Evolutionary conservation across 1,284 basidiomycete species (phyloP).

Genomic region (Porogramme epimiltina): DNA sequence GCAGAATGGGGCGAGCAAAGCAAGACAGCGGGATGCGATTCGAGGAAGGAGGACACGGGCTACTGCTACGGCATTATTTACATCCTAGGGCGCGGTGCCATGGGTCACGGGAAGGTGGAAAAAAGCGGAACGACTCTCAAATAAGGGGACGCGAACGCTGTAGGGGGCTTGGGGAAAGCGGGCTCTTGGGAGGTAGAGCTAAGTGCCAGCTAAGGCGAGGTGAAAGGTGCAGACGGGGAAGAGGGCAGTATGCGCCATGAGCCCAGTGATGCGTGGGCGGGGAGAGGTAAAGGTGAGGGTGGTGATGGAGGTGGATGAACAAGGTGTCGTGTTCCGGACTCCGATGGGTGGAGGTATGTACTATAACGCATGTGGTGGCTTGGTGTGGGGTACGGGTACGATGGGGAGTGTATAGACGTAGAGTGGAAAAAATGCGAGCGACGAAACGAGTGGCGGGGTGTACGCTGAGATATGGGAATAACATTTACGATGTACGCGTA

Average conservation of each 20-base stretch:
- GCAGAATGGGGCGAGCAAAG: not conserved
- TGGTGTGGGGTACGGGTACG: not conserved
- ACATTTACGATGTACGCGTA: slow-evolving; percentile 14
- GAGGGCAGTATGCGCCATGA: not conserved
- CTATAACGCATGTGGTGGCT: slow-evolving; percentile 5
- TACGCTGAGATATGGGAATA: slow-evolving; percentile 22
- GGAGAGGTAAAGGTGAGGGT: not conserved
- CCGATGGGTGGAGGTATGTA: slow-evolving; percentile 19
- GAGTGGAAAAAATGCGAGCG: slow-evolving; percentile 7
- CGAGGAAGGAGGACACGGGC: not conserved
- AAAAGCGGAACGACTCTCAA: not conserved
- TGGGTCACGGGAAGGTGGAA: not conserved
- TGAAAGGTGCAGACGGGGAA: too few relatives aligned
- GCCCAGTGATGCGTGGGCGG: not conserved
- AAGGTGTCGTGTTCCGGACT: not conserved
- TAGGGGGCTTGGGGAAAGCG: slow-evolving; percentile 1
- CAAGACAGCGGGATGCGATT: slow-evolving; percentile 12
- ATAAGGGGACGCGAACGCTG: not conserved
- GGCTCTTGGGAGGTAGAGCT: not conserved
- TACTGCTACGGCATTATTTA: slow-evolving; percentile 7
- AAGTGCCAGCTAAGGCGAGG: too few relatives aligned
- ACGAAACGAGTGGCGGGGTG: slow-evolving; percentile 23
- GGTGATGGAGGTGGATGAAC: not conserved
- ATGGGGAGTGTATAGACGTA: slow-evolving; percentile 7
- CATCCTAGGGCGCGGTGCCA: slow-evolving; percentile 6